Conservation (phyloP, 768 basidiomycete genomes). For the Gelatoporia subvermispora region DNA sequence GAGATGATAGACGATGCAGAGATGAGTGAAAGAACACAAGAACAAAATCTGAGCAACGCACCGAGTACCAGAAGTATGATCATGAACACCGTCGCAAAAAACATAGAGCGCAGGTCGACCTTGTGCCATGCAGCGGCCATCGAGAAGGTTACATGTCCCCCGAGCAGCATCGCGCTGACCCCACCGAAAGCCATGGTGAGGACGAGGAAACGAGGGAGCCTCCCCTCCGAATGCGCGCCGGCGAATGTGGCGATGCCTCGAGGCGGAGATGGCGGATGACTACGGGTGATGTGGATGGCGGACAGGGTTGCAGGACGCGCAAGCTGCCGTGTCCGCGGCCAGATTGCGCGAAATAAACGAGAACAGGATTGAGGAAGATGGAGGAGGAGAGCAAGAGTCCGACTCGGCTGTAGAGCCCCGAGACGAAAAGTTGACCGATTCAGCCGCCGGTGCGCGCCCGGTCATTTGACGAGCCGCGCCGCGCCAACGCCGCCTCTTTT, state of each 20-base stretch:
- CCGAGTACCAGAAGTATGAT: constrained; percentile 71
- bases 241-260: constrained; percentile 19
- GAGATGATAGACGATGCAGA: constrained; percentile 6
- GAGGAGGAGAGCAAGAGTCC: background rate
- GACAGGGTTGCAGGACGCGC: constrained; percentile 23
- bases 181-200: constrained; percentile 66
- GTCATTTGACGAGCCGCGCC: background rate
- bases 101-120: constrained; percentile 64
- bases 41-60: constrained; percentile 28
- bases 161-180: constrained; percentile 55
- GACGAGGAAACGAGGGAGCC: constrained; percentile 47
- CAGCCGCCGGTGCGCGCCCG: no score
- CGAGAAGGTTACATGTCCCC: constrained; percentile 45
- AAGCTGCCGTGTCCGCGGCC: constrained; percentile 18
- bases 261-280: constrained; percentile 10
- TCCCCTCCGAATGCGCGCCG: constrained; percentile 26
- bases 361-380: constrained; percentile 7
- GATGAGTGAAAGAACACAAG: constrained; percentile 3
- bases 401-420: background rate
- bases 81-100: constrained; percentile 64
- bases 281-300: constrained; percentile 11
- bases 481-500: background rate
- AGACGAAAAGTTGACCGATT: background rate
- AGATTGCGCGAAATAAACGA: constrained; percentile 1
- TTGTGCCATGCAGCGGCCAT: constrained; percentile 38